Conservation (phyloP, 768 basidiomycete genomes). For the Boletus rubescentipes region DNA sequence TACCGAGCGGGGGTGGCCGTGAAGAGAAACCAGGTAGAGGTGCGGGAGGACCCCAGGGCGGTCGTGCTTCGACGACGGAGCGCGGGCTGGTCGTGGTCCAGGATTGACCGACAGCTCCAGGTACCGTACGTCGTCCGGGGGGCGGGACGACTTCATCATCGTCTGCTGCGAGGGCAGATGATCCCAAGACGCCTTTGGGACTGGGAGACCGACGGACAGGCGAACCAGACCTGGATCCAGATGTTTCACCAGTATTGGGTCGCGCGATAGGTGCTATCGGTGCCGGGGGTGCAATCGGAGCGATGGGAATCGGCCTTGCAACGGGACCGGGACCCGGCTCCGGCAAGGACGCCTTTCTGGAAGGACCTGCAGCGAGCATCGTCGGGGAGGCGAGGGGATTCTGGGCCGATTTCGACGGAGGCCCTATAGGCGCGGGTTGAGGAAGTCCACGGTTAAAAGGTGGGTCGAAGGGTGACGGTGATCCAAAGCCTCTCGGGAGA, state of each 20-base stretch:
- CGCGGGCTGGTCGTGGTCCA: constrained; percentile 53
- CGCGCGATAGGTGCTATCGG: constrained; percentile 71
- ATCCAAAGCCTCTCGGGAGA: constrained; percentile 53
- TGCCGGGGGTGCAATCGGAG: constrained; percentile 42
- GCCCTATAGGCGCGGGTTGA: constrained; percentile 54
- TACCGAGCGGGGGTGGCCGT: constrained; percentile 35
- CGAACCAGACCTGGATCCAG: constrained; percentile 61
- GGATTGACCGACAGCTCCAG: constrained; percentile 43
- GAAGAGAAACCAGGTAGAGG: constrained; percentile 36
- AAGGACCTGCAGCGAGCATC: constrained; percentile 46
- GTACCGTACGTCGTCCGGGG: constrained; percentile 43
- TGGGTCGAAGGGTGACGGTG: constrained; percentile 53
- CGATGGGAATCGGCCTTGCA: constrained; percentile 41
- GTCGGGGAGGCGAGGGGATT: constrained; percentile 38
- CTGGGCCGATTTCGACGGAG: constrained; percentile 42
- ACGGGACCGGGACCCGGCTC: constrained; percentile 58
- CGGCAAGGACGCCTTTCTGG: constrained; percentile 46
- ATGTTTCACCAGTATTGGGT: constrained; percentile 37
- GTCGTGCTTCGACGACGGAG: constrained; percentile 38
- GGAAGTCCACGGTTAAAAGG: constrained; percentile 42
- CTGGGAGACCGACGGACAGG: constrained; percentile 50
- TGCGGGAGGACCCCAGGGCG: constrained; percentile 47
- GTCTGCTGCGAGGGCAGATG: constrained; percentile 73
- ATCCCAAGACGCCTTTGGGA: constrained; percentile 70
- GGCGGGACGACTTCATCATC: constrained; percentile 75